Conservation (phyloP, 208 protist species). For the Crithidia sp. region DNA sequence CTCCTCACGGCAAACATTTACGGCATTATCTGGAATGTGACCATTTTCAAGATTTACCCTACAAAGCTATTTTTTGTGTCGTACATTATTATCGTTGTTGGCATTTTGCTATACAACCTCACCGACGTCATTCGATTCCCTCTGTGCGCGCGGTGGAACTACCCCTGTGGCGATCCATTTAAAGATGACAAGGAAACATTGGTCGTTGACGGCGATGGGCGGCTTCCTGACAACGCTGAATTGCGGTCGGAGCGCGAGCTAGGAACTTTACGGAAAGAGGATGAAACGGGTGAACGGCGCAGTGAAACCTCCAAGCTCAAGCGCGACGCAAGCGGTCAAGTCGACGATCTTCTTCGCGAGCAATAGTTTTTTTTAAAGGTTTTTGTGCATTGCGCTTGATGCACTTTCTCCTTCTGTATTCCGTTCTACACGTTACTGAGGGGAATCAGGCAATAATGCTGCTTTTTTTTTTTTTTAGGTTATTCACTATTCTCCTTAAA, state of each 20-base stretch:
- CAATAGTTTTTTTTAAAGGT: neutral
- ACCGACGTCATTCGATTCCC: slow-evolving; percentile 61
- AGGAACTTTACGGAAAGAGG: slow-evolving; percentile 7
- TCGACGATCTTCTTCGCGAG: slow-evolving; percentile 15
- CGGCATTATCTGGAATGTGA: slow-evolving; percentile 84
- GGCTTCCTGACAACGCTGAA: neutral
- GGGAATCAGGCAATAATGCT: neutral
- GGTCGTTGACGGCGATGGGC: slow-evolving; percentile 4
- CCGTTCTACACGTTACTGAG: too few relatives aligned
- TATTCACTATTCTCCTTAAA: too few relatives aligned
- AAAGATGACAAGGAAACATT: slow-evolving; percentile 5
- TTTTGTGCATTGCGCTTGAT: neutral
- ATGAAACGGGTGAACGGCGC: neutral
- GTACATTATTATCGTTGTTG: slow-evolving; percentile 74
- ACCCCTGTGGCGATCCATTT: slow-evolving; percentile 58
- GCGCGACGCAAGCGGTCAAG: slow-evolving; percentile 6
- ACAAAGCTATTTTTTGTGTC: slow-evolving; percentile 70
- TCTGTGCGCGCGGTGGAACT: slow-evolving; percentile 62
- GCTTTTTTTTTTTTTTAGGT: neutral
- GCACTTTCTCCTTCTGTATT: neutral
- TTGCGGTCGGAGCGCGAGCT: slow-evolving; percentile 2
- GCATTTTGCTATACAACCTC: slow-evolving; percentile 73
- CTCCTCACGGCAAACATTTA: slow-evolving; percentile 78
- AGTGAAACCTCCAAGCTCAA: slow-evolving; percentile 5
- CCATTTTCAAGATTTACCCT: slow-evolving; percentile 80